Evolutionary conservation across 345 rosid genomes (phyloP).

Genomic region (Toxicodendron radicans): DNA sequence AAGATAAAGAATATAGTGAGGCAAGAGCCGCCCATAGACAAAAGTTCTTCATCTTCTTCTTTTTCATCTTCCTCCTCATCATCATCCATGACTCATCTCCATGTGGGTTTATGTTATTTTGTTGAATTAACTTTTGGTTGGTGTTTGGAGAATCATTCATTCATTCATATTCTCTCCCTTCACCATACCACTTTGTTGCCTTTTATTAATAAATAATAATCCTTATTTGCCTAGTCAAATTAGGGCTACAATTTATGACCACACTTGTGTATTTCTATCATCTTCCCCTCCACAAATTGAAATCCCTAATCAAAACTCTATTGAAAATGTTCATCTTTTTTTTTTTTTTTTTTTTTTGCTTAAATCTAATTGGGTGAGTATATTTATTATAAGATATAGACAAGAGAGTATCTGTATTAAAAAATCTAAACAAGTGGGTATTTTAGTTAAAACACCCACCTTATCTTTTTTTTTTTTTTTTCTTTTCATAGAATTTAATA

Average conservation of each 20-base stretch:
- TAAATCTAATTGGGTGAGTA: too few relatives aligned
- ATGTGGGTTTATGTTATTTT: slow-evolving; percentile 18
- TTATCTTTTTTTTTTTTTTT: too few relatives aligned
- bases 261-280: neutral
- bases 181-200: neutral
- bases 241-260: slow-evolving; percentile 6
- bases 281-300: neutral
- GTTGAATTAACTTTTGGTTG: slow-evolving; percentile 15
- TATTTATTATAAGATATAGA: too few relatives aligned
- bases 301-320: neutral
- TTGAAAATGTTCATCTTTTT: too few relatives aligned
- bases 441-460: too few relatives aligned
- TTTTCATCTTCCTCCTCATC: slow-evolving; percentile 15
- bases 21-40: slow-evolving; percentile 37
- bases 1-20: neutral
- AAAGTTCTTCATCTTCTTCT: neutral
- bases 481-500: too few relatives aligned
- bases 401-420: too few relatives aligned
- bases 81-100: slow-evolving; percentile 41
- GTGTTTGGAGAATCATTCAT: slow-evolving; percentile 7
- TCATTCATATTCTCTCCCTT: neutral
- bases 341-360: too few relatives aligned
- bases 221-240: slow-evolving; percentile 20
- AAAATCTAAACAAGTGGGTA: too few relatives aligned
- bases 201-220: neutral